Evolutionary conservation across 176 grass and related monocot genomes (phyloP).

Genomic region (Oryza officinalis): DNA sequence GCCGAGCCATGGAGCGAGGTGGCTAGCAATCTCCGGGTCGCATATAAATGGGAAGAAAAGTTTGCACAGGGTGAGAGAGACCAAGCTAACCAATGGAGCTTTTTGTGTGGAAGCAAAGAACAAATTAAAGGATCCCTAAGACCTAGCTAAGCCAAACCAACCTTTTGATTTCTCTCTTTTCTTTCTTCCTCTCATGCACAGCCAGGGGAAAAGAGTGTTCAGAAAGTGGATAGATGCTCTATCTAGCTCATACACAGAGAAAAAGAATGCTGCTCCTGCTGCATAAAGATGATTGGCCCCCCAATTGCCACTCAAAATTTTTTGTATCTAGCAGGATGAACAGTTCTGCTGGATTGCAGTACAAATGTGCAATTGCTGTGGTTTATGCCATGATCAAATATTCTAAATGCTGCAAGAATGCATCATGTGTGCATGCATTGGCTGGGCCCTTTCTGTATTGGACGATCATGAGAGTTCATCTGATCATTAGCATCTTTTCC

Average conservation of each 20-base stretch:
- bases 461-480: slow-evolving; percentile 22
- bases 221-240: slow-evolving; percentile 48
- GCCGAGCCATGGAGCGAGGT: slow-evolving; percentile 1
- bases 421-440: neutral
- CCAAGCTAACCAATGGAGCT: slow-evolving; percentile 7
- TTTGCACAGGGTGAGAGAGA: slow-evolving; percentile 16
- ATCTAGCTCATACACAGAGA: neutral
- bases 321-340: neutral
- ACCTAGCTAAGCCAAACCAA: slow-evolving; percentile 13
- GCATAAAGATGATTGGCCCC: slow-evolving; percentile 5
- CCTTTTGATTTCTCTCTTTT: slow-evolving; percentile 38
- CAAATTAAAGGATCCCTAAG: slow-evolving; percentile 44
- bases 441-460: slow-evolving; percentile 10
- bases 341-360: neutral
- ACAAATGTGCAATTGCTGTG: neutral
- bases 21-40: slow-evolving; percentile 36
- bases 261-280: neutral
- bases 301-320: neutral
- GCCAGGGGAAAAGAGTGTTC: neutral
- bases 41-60: slow-evolving; percentile 64
- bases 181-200: slow-evolving; percentile 14
- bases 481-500: slow-evolving; percentile 25
- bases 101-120: slow-evolving; percentile 26
- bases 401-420: slow-evolving; percentile 14
- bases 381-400: slow-evolving; percentile 10